These are phyloP conservation scores for Botrytis fragariae DNA, from an alignment of 2,329 filamentous ascomycete genomes.

Conservation along the genomic window DNA sequence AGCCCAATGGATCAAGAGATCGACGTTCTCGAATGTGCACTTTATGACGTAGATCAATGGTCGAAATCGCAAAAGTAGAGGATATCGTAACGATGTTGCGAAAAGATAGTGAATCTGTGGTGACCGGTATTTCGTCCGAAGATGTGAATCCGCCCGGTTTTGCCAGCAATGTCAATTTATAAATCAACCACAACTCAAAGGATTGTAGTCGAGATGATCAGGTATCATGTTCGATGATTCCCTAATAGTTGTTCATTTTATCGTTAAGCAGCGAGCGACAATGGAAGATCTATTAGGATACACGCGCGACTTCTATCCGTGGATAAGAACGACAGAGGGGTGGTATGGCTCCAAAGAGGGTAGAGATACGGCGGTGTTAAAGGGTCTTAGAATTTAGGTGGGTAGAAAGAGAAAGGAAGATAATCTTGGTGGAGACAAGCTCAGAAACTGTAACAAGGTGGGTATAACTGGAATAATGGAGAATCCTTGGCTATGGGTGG, in stretches of 20 bases:
- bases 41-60: not conserved
- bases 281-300: not conserved
- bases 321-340: not conserved
- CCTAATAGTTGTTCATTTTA: constrained; percentile 1
- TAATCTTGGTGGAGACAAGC: constrained; percentile 1
- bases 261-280: not conserved
- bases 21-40: not conserved
- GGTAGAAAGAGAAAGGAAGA: not conserved
- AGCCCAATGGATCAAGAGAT: not conserved
- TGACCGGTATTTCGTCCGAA: not conserved
- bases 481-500: constrained; percentile 5
- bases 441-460: constrained; percentile 3
- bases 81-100: not conserved
- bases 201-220: constrained; percentile 1
- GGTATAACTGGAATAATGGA: constrained; percentile 10
- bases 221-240: constrained; percentile 16
- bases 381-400: not conserved
- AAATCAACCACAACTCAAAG: constrained; percentile 12
- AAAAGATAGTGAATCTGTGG: not conserved
- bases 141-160: not conserved
- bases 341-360: not conserved
- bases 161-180: not conserved
- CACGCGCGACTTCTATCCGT: not conserved
- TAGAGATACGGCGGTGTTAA: not conserved
- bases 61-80: not conserved